phyloP scores from a whole-genome alignment of 139 green algal species.

The Asterochloris erici region DNA sequence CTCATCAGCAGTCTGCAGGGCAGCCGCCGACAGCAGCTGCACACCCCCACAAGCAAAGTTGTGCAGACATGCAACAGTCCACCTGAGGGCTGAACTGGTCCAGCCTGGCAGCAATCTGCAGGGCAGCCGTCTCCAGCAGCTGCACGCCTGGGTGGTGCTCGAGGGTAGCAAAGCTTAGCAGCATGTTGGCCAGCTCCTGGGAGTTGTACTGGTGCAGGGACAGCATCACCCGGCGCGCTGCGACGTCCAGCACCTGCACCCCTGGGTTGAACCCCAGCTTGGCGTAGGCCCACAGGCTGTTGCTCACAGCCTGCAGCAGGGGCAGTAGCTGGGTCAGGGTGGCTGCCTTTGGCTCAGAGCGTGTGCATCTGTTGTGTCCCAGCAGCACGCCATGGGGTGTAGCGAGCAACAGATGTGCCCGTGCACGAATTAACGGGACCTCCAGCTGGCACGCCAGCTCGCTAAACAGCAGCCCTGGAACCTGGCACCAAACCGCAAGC shows the following conservation, averaged over 20 bases:
- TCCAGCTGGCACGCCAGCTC: too few species aligned
- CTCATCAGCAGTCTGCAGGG: too few species aligned
- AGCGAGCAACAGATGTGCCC: too few species aligned
- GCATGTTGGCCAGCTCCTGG: conserved; percentile 54
- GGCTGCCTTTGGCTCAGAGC: background rate
- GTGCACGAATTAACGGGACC: too few species aligned
- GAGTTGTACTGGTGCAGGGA: conserved; percentile 47
- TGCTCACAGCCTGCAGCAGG: conserved; percentile 16
- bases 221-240: conserved; percentile 18
- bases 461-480: too few species aligned
- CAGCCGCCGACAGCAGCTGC: background rate
- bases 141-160: conserved; percentile 34
- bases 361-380: too few species aligned
- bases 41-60: background rate
- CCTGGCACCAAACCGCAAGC: too few species aligned
- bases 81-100: conserved; percentile 30
- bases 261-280: conserved; percentile 46
- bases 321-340: background rate
- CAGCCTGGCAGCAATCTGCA: conserved; percentile 22
- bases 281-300: conserved; percentile 43
- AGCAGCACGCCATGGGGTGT: too few species aligned
- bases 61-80: background rate
- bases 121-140: conserved; percentile 26
- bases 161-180: conserved; percentile 34
- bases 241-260: conserved; percentile 29